A percentile compares a stretch with the other conserved stretches of the same genome.
These are phyloP conservation scores for Neodidymelliopsis sp. DNA, from an alignment of 2,329 filamentous ascomycete species.

Conservation along the genomic window DNA sequence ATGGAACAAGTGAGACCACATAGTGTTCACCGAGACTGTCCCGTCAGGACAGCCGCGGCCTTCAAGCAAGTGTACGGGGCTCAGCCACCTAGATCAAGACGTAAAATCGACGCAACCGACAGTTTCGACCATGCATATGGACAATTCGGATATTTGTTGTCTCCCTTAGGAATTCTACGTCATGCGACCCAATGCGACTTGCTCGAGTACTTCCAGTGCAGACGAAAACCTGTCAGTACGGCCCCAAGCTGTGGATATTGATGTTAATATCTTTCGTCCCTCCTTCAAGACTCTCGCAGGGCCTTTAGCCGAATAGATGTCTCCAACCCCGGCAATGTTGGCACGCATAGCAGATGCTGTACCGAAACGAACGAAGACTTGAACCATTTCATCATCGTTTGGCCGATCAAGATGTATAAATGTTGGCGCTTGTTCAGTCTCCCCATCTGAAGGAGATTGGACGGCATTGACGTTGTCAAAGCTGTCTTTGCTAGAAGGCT, in stretches of 20 bases:
- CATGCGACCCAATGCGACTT: conserved; percentile 6
- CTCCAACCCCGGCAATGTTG: conserved; percentile 15
- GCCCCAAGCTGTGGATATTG: conserved; percentile 18
- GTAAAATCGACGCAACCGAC: too few relatives aligned
- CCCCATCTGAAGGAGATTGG: background rate
- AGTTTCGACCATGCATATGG: too few relatives aligned
- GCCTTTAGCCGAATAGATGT: conserved; percentile 15
- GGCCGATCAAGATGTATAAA: conserved; percentile 64
- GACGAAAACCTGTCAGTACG: conserved; percentile 5
- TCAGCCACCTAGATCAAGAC: too few relatives aligned
- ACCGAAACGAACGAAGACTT: conserved; percentile 62
- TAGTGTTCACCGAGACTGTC: too few relatives aligned
- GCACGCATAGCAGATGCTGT: conserved; percentile 11
- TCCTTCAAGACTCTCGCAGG: conserved; percentile 14
- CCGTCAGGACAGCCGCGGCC: too few relatives aligned
- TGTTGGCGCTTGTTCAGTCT: conserved; percentile 39
- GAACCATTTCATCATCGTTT: conserved; percentile 65
- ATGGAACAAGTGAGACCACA: too few relatives aligned
- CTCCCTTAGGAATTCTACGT: too few relatives aligned
- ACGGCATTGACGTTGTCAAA: too few relatives aligned
- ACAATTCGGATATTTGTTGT: too few relatives aligned
- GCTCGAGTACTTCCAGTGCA: conserved; percentile 11
- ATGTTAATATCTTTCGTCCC: conserved; percentile 16
- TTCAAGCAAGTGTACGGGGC: too few relatives aligned
- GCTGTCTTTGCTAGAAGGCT: background rate